These are phyloP conservation scores for Thinopyrum elongatum DNA, from an alignment of 176 grass and related monocot genomes.

Conservation along the genomic window DNA sequence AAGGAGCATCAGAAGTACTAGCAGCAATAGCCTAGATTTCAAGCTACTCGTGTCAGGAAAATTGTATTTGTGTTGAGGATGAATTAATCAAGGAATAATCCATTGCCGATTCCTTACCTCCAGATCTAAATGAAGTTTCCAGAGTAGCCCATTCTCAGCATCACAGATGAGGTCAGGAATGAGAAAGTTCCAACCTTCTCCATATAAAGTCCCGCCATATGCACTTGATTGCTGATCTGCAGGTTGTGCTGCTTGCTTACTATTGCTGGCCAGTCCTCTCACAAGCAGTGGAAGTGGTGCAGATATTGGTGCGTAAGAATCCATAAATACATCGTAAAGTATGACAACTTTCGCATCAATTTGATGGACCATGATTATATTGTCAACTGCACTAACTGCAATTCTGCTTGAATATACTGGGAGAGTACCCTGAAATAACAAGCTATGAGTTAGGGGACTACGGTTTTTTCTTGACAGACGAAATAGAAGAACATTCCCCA, in stretches of 20 bases:
- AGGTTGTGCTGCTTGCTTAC: conserved; percentile 49
- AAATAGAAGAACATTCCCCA: not conserved
- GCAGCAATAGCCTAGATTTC: conserved; percentile 76
- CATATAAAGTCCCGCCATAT: conserved; percentile 86
- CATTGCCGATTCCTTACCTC: conserved; percentile 51
- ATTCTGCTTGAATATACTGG: conserved; percentile 85
- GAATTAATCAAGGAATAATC: conserved; percentile 1
- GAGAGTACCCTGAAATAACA: conserved; percentile 65
- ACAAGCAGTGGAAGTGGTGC: conserved; percentile 86
- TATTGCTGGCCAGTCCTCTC: conserved; percentile 59
- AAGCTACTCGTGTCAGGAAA: conserved; percentile 24
- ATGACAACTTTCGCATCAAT: conserved; percentile 98
- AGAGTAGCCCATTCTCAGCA: conserved; percentile 82
- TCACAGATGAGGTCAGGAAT: conserved; percentile 88
- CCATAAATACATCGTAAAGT: conserved; percentile 85
- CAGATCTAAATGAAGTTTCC: conserved; percentile 84
- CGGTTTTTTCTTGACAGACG: not conserved
- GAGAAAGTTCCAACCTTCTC: conserved; percentile 88
- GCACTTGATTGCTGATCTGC: conserved; percentile 61
- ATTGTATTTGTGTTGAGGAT: conserved; percentile 1
- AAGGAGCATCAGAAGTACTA: conserved; percentile 92
- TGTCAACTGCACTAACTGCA: conserved; percentile 90
- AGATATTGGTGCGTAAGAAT: conserved; percentile 80
- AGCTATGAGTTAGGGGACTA: conserved; percentile 10
- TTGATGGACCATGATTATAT: conserved; percentile 91